Evolutionary conservation across 1,284 basidiomycete genomes (phyloP), one percentile per base, ranked within the genome.

Genomic region (Cutaneotrichosporon sp.): DNA sequence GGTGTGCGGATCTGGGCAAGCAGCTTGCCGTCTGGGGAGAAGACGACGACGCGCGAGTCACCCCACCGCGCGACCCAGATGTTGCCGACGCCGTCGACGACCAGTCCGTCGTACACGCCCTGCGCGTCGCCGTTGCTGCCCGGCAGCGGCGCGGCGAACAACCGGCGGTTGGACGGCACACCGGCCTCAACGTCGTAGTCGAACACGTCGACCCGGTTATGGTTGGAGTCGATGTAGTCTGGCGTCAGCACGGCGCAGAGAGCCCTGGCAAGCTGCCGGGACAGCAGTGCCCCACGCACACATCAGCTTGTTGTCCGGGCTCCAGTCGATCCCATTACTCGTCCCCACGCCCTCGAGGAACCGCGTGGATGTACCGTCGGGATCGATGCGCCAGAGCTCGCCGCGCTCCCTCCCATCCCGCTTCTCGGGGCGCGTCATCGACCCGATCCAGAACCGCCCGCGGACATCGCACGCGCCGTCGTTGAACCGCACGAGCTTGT

Each of bases 61-160:
- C 68, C 71, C 78, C 79, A 80, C 51, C 76, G 60, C 6, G 76
- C 77, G 3, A 70, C 74, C 77, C 77, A 80, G 7, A 81, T 59
- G 51, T 76, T 77, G 10, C 77, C 79, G 0, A 67, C 55, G 1
- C 70, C 72, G 56, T 80, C 79, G 38, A 77, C 68, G 24, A 72
- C 71, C 10, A 81, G 65, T 1, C 79, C 79, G 59, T 81, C 79
- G 34, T 72, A 79, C 13, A 69, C 62, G 9, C 76, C 77, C 25
- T 60, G 55, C 2, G 68, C 62, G 2, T 66, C 65, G 8, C 59
- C 29, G n/a, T 54, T 60, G 53, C 31, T 33, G 11, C 6, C 31
- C 31, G 71, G 61, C 9, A 69, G 66, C 6, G 67, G 54, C 4
- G 57, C 45, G 7, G 64, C 72, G 56, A 80, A 72, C 5, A 50